A percentile compares a stretch with the other conserved stretches of the same genome.
These are phyloP conservation scores for Xylariaceae sp. DNA, from an alignment of 2,329 filamentous ascomycete species.

Conservation along the genomic window DNA sequence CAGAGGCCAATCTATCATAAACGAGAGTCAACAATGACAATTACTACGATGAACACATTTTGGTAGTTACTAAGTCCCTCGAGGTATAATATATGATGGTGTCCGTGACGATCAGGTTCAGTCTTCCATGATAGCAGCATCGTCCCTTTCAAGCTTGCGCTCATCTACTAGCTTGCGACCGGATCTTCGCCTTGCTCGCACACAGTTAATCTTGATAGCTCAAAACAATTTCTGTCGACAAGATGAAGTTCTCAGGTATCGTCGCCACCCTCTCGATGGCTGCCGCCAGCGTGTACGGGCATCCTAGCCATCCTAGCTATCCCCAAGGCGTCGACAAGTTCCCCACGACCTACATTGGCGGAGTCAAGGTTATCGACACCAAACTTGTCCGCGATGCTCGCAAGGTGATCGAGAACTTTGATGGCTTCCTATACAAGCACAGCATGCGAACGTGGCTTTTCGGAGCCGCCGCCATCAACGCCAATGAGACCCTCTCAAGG, in stretches of 20 bases:
- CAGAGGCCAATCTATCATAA: no score
- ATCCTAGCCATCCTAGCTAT: slow-evolving; percentile 7
- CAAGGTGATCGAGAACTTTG: slow-evolving; percentile 13
- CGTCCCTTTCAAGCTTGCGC: no score
- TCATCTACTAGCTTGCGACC: no score
- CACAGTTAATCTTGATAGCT: no score
- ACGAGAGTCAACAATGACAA: no score
- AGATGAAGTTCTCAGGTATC: slow-evolving; percentile 16
- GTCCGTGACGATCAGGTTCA: no score
- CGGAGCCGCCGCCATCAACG: slow-evolving; percentile 16
- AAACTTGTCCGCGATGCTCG: slow-evolving; percentile 16
- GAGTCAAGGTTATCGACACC: slow-evolving; percentile 19
- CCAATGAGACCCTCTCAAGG: slow-evolving; percentile 14
- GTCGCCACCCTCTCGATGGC: slow-evolving; percentile 12
- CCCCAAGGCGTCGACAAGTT: slow-evolving; percentile 3
- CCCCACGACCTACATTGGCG: slow-evolving; percentile 15
- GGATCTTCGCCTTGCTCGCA: no score
- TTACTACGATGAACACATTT: no score
- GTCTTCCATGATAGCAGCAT: no score
- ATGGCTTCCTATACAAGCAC: slow-evolving; percentile 17
- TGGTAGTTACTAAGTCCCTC: no score
- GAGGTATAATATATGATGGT: no score
- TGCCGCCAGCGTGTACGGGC: background rate
- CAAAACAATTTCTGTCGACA: slow-evolving; percentile 1
- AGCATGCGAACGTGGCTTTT: slow-evolving; percentile 15